Base-by-base conservation (phyloP, 2,329 filamentous ascomycete genomes). In the Calonectria honghensis region DNA sequence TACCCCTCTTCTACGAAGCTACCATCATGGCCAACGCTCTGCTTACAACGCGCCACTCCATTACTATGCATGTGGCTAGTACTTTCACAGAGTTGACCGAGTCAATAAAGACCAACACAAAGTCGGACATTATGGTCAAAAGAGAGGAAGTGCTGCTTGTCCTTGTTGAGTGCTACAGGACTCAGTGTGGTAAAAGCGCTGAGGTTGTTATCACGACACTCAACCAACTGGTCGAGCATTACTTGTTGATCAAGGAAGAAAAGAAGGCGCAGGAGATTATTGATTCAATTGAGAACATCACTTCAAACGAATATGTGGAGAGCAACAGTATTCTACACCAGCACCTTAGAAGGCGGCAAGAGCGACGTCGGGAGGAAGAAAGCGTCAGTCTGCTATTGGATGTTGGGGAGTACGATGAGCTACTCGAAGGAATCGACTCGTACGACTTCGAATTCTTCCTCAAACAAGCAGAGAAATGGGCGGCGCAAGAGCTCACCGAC, bases 361-460 rank as follows among this genome's bases (percentile, higher is more conserved):
- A 41, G 20, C 35, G 35, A 6, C 57, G 57, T 11, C 35, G 57
- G 3, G 35, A 41, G 24, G 57, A 63, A 27, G 57, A 63, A 13
- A 63, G 57, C 7, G 37, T 63, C 3, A 63, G 57, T 6, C 57
- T 63, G 6, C 13, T 63, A 1, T 14, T 63, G 6, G 57, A 63
- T 6, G 57, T 18, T 9, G 24, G 16, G 31, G 57, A 63, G 24
- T 63, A 63, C 9, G 57, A 63, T 29, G 57, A 63, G 18, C 35
- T 63, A 29, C 24, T 63, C 1, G 57, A 63, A 5, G 57, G 57
- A 41, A 63, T 63, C 18, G 57, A 63, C 35, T 63, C 57, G 13
- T 63, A 63, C 11, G 57, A 63, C 13, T 63, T 63, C 5, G 57
- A 63, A 16, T 63, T 63, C 27, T 63, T 63, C 35, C 57, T 63